Conservation (phyloP, 495 filamentous ascomycete genomes). For the Darksidea phi region DNA sequence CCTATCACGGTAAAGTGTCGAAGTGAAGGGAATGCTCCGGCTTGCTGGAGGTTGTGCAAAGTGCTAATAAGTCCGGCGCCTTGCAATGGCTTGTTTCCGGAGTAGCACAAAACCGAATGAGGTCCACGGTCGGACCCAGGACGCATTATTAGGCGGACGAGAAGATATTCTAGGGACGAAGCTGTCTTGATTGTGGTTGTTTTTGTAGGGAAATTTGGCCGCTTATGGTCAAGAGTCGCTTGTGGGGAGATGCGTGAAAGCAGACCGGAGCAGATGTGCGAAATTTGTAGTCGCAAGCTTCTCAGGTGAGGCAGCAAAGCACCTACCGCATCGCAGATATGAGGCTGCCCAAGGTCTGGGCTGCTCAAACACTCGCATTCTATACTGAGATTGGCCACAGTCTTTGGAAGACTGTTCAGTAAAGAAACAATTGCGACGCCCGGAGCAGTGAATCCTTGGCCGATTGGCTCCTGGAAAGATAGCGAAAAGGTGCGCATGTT, state of each 20-base stretch:
- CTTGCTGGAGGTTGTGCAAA: background rate
- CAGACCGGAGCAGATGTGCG: slow-evolving; percentile 4
- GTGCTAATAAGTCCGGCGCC: background rate
- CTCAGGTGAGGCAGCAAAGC: slow-evolving; percentile 8
- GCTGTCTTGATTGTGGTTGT: background rate
- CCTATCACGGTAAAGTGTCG: background rate
- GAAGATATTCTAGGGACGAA: slow-evolving; percentile 5
- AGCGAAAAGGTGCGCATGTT: slow-evolving; percentile 7
- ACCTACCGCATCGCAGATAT: slow-evolving; percentile 12
- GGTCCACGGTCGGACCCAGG: background rate
- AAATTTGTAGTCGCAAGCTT: slow-evolving; percentile 4
- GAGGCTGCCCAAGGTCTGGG: background rate
- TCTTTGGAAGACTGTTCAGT: slow-evolving; percentile 12
- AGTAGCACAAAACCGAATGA: slow-evolving; percentile 3
- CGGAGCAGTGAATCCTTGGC: slow-evolving; percentile 1
- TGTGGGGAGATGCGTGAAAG: background rate
- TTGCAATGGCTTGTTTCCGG: background rate
- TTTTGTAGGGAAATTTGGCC: background rate
- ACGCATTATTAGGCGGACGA: slow-evolving; percentile 4
- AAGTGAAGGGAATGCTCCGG: slow-evolving; percentile 1
- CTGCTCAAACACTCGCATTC: slow-evolving; percentile 2
- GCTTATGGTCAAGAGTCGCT: background rate
- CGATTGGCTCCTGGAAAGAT: slow-evolving; percentile 2
- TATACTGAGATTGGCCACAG: slow-evolving; percentile 5
- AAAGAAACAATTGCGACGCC: background rate